phyloP scores from a whole-genome alignment of 179 eudicot species.

The Amaranthus tricolor region DNA sequence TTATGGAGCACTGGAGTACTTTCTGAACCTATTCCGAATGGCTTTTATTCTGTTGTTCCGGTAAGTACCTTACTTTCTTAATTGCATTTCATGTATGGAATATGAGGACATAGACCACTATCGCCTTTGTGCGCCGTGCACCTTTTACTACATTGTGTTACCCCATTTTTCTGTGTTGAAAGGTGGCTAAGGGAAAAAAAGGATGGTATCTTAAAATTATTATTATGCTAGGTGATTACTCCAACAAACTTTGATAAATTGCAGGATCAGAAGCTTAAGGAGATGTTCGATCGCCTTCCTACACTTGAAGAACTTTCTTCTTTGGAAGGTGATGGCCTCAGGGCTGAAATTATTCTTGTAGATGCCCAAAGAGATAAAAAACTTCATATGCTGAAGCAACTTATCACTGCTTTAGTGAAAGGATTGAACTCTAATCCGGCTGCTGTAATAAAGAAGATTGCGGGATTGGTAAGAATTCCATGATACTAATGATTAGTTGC shows the following conservation, averaged over 20 bases:
- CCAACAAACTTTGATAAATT: conserved; percentile 8
- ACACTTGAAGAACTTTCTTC: conserved; percentile 68
- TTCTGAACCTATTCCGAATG: conserved; percentile 83
- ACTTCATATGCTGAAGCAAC: conserved; percentile 82
- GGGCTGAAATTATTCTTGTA: conserved; percentile 77
- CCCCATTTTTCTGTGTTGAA: not conserved
- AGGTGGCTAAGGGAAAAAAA: not conserved
- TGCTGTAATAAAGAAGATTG: conserved; percentile 78
- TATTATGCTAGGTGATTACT: not conserved
- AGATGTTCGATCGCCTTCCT: conserved; percentile 69
- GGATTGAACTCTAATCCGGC: conserved; percentile 76
- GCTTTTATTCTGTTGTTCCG: conserved; percentile 87
- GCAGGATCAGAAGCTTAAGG: conserved; percentile 83
- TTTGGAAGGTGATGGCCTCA: conserved; percentile 63
- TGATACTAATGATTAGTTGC: not conserved
- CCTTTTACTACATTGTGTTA: no score
- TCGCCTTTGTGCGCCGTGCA: no score
- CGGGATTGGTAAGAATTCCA: conserved; percentile 67
- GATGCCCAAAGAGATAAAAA: conserved; percentile 81
- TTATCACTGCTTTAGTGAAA: conserved; percentile 69
- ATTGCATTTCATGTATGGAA: no score
- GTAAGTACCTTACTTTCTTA: conserved; percentile 41
- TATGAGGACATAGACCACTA: no score
- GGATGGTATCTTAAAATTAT: conserved; percentile 4
- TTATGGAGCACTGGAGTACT: conserved; percentile 88